Evolutionary conservation across 1,139 yeast genomes (phyloP).

Genomic region (Insectozyma bohioensis): DNA sequence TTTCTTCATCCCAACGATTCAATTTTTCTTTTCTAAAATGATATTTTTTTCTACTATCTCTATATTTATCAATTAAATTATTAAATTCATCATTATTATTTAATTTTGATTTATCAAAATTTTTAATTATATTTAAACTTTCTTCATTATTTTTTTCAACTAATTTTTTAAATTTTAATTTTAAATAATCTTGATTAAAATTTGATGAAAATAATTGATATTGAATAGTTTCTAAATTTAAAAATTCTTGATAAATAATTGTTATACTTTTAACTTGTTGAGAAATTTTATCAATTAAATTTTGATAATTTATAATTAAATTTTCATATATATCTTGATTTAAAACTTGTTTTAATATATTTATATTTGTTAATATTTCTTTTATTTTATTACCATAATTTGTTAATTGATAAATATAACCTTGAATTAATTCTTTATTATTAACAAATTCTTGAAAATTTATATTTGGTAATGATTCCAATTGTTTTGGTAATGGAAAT

Average conservation of each 20-base stretch:
- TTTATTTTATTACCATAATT: conserved; percentile 18
- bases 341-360: conserved; percentile 22
- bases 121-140: conserved; percentile 20
- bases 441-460: conserved; percentile 26
- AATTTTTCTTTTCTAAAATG: conserved; percentile 60
- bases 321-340: conserved; percentile 11
- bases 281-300: conserved; percentile 24
- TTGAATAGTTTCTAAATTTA: conserved; percentile 37
- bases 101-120: conserved; percentile 6
- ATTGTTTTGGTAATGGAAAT: conserved; percentile 29
- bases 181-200: conserved; percentile 34
- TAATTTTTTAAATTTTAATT: conserved; percentile 27
- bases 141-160: conserved; percentile 25
- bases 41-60: conserved; percentile 44
- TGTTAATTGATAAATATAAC: conserved; percentile 31
- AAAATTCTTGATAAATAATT: conserved; percentile 31
- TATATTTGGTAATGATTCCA: conserved; percentile 30
- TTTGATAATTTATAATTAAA: conserved; percentile 28
- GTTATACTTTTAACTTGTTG: conserved; percentile 27
- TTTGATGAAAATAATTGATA: conserved; percentile 41
- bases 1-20: conserved; percentile 63
- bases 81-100: conserved; percentile 19
- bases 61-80: conserved; percentile 45
- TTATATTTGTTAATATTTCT: conserved; percentile 16
- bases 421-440: conserved; percentile 30